Evolutionary conservation across 345 rosid genomes (phyloP), one percentile per base, ranked within the genome.

Genomic region (Melaleuca alternifolia): DNA sequence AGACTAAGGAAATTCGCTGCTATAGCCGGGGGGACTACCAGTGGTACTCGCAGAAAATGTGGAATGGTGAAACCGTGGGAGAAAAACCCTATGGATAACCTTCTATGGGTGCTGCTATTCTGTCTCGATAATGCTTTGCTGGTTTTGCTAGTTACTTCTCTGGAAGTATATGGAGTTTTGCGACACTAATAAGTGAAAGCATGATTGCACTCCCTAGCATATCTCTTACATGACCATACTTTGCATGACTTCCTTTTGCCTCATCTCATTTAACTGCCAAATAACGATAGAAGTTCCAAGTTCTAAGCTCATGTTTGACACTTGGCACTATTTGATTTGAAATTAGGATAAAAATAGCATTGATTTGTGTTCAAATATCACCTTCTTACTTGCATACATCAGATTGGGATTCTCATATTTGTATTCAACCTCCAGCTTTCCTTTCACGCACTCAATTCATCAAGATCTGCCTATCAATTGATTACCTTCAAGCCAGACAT

Each of bases 391-490:
- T 23, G 13, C 21, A 54, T 24, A 54, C 23, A 54, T 23, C 61
- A 23, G 23, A 23, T 33, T 30, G 24, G 18, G 71, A 48, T 61
- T 14, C 54, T 30, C 20, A 71, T n/a, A n/a, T 52, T 51, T 44
- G 37, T 23, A 12, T 50, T 50, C 28, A 3, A 33, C 87, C 46
- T 87, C 85, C 92, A 92, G 97, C 89, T 95, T 59, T 92, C 88
- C 84, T 91, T 96, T 52, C 97, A 95, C 79, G 92, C 97, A 4
- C 90, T 97, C 6, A 94, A 95, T 91, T 93, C 95, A 16, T 94
- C 98, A 2, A 92, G 96, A 54, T 97, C 98, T 83, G 96, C 97
- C 1, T 97, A 92, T 84, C 94, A 94, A 85, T 91, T 92, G 54
- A 88, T 95, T 52, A 90, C 94, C 24, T 94, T 93, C 83, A 93